Evolutionary conservation across 306 rosid genomes (phyloP), one percentile per base, ranked within the genome.

Genomic region (Alnus rubra): DNA sequence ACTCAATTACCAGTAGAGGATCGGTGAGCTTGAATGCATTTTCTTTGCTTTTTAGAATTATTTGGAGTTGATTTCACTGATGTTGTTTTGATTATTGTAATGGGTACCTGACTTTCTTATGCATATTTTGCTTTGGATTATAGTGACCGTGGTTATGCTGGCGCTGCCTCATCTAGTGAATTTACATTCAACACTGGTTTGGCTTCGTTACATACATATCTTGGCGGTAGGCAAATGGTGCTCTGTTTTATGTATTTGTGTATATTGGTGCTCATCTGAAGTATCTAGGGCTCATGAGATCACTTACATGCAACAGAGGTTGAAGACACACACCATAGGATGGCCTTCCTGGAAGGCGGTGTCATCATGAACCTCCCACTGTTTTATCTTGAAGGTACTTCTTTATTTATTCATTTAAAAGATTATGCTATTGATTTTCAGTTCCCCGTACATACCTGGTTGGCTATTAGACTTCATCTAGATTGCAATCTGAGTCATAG

Each of bases 301-400:
- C 71, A 42, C 37, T 83, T 85, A 39, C 71, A 51, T 74, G 80
- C 60, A n/a, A 76, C 82, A 95, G 99, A 93, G 78, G 98, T 95
- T 68, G 98, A 95, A 85, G 99, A 95, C 81, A 89, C 99, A 9
- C 97, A 89, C 78, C 89, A 84, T 79, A 87, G 94, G 75, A 84
- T 89, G 72, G 84, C 96, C 42, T 90, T 95, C 83, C 81, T 95
- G 86, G 99, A 95, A 47, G 92, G 90, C 1, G 98, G 94, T 31
- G 91, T 96, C 56, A 28, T 87, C 54, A 60, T 91, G 76, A 90
- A 76, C 82, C 82, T 95, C 76, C 97, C 98, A 12, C 85, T 95
- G 44, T 92, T 95, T 77, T 88, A 83, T 83, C 97, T 95, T 4
- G 87, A 86, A 90, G 99, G 99, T 93, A 79, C 19, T 30, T 15